A percentile compares a stretch with the other conserved stretches of the same genome.
Evolutionary conservation across 2,329 filamentous ascomycete genomes (phyloP).

Genomic region (Botrytis hyacinthi): DNA sequence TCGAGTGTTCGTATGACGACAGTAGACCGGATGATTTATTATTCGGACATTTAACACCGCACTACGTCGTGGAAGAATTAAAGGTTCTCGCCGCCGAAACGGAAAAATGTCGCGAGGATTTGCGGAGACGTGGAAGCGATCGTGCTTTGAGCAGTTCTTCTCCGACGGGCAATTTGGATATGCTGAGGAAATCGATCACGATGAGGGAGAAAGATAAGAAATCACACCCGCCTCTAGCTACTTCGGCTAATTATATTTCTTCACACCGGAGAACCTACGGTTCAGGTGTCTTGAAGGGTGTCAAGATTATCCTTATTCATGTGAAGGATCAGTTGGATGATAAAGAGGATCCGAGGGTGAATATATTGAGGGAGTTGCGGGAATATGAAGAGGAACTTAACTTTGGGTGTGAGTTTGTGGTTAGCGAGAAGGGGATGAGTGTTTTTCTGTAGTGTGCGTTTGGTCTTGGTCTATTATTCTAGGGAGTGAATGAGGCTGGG

Average conservation of each 20-base stretch:
- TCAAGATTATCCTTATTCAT: constrained; percentile 87
- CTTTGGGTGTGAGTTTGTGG: constrained; percentile 76
- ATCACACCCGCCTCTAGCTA: neutral
- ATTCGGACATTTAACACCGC: constrained; percentile 85
- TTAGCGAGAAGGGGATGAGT: constrained; percentile 40
- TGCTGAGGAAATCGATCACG: neutral
- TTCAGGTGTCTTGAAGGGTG: constrained; percentile 53
- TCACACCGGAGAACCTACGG: neutral
- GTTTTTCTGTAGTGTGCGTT: neutral
- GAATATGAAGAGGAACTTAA: constrained; percentile 54
- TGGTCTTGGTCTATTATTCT: neutral
- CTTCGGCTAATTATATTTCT: neutral
- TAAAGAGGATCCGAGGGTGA: constrained; percentile 60
- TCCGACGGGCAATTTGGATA: neutral
- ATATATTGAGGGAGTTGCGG: constrained; percentile 67
- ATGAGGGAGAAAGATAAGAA: neutral
- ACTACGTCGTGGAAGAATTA: constrained; percentile 79
- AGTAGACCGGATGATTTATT: constrained; percentile 72
- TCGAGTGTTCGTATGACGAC: constrained; percentile 93
- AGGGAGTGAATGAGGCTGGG: neutral
- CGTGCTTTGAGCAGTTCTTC: neutral
- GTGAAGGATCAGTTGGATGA: constrained; percentile 84
- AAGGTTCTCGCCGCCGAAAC: constrained; percentile 57
- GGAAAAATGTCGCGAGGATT: neutral
- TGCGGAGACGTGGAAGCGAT: constrained; percentile 3